Base-by-base conservation (phyloP, 208 protist species). In the Herpetomonas muscarum region DNA sequence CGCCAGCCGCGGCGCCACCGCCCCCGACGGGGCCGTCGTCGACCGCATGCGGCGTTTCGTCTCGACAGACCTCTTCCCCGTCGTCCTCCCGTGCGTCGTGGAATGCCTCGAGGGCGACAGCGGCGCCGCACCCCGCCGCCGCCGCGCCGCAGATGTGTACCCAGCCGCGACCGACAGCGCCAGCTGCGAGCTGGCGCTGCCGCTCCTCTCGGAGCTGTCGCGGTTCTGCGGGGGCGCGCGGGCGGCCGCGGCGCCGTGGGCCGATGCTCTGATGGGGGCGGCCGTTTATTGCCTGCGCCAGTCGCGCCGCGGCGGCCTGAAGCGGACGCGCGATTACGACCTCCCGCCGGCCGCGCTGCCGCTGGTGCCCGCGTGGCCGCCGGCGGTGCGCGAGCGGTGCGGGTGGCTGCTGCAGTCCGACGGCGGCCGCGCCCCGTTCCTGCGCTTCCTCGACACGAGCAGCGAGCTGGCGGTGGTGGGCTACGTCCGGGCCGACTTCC, bases 171-270 rank as follows among this genome's bases (percentile, higher is more conserved):
- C 78, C 65, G 69, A 58, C 51, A 36, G 72, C 10, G 69, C 71
- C 48, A 74, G 76, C n/a, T 92, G 85, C 56, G 81, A 88, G 58
- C 53, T 66, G 9, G 66, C 81, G 6, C 70, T 92, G 28, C 63
- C 75, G 29, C 55, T 85, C 49, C 72, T 91, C 24, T 70, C 63
- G 6, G 55, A 71, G 52, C 58, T 85, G 2, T 74, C 70, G 2
- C 65, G 70, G 30, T 79, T 74, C 64, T 58, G 65, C 1, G 47
- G 55, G 1, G 70, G 54, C 22, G 63, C 65, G 26, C 30, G 74
- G 13, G 29, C 66, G 24, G 45, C 53, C 17, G 44, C 71, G 9
- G 13, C 54, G 28, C 56, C 6, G 72, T 78, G 21, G 44, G 67
- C 15, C 61, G 64, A 37, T 10, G 24, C 5, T 57, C 30, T 92